Base-by-base conservation (phyloP, 1,284 basidiomycete genomes). In the Cryptococcus deneoformans region DNA sequence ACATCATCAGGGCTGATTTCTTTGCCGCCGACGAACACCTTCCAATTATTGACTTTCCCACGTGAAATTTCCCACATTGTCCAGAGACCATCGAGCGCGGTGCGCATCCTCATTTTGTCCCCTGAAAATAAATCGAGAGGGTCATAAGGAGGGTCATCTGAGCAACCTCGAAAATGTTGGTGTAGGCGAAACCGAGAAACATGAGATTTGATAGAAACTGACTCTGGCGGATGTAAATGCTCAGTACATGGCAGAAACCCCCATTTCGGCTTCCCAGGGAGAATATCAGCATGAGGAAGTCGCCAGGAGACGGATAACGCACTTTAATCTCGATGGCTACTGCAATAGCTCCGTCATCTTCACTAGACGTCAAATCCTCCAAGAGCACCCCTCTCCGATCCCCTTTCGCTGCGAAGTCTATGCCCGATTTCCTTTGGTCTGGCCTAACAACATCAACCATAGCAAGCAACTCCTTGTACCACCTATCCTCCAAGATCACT, bases 181-280 rank as follows among this genome's bases (percentile, higher is more conserved):
- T 95, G 90, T 85, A 95, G 87, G 72, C 90, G 92, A 75, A 90
- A 93, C 61, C 92, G 83, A 79, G 91, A 93, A 37, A 87, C 86
- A 35, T 76, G 78, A 5, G 81, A 81, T 80, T 95, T 96, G 68
- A 85, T 78, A 0, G 69, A 59, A 14, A 77, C 79, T 0, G 85
- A 87, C 51, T 79, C 77, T 2, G 79, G 67, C 0, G 90, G 73
- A 85, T 49, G 89, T 79, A 77, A 86, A 81, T 9, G 70, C 63
- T n/a, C 82, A 62, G 64, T 53, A 34, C 80, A 80, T 6, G 92
- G 91, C 36, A 95, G 76, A 76, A 96, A 95, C 3, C 86, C 86
- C 92, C 92, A 96, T 80, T 96, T 96, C 47, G 92, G 92, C 92
- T 95, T 46, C n/a, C 20, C 82, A 2, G 80, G 29, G 16, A 16